A percentile compares a stretch with the other conserved stretches of the same genome.
These are phyloP conservation scores for Fusarium luffae DNA, from an alignment of 2,329 filamentous ascomycete genomes.

Conservation along the genomic window DNA sequence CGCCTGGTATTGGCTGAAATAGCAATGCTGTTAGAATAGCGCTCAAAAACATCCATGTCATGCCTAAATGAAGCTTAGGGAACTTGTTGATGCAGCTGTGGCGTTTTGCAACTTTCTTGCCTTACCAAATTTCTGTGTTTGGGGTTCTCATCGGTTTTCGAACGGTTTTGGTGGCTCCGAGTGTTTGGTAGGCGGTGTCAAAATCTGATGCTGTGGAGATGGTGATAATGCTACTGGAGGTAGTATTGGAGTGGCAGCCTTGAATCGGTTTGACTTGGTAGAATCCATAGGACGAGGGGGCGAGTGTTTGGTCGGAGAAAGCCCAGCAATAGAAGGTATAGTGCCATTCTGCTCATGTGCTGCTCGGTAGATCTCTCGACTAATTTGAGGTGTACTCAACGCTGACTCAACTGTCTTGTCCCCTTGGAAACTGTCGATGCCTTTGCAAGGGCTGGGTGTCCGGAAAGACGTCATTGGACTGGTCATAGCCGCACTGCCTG, in stretches of 20 bases:
- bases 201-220: conserved; percentile 65
- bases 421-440: conserved; percentile 40
- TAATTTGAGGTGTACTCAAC: conserved; percentile 46
- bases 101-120: conserved; percentile 17
- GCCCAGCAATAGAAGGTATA: conserved; percentile 57
- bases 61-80: not conserved
- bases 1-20: conserved; percentile 10
- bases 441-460: conserved; percentile 41
- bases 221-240: conserved; percentile 70
- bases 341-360: conserved; percentile 48
- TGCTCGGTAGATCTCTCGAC: conserved; percentile 44
- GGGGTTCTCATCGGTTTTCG: conserved; percentile 31
- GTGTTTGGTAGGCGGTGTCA: conserved; percentile 69
- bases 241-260: conserved; percentile 58
- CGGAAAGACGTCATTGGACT: conserved; percentile 39
- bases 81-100: conserved; percentile 13
- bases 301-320: conserved; percentile 65
- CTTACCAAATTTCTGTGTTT: conserved; percentile 9
- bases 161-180: conserved; percentile 38
- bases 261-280: conserved; percentile 44
- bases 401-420: conserved; percentile 41
- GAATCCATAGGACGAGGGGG: conserved; percentile 53
- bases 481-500: conserved; percentile 10
- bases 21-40: not conserved
- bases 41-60: conserved; percentile 3